These are phyloP conservation scores for Sicyos baderoa DNA, from an alignment of 306 rosid species.

Conservation along the genomic window DNA sequence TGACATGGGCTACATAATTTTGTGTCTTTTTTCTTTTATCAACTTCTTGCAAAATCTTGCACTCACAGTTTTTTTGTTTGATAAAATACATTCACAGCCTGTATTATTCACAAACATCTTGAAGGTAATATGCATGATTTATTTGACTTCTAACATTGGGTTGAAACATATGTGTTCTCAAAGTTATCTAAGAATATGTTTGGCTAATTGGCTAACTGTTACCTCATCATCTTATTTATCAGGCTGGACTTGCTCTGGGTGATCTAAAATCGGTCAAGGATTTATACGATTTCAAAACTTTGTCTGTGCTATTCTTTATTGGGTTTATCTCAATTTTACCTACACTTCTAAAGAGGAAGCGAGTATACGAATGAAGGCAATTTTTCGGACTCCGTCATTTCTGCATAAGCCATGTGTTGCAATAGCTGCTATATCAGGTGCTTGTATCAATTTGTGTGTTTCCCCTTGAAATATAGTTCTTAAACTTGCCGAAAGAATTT, in stretches of 20 bases:
- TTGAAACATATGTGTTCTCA: neutral
- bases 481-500: too few relatives aligned
- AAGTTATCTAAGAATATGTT: neutral
- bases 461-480: too few relatives aligned
- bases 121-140: neutral
- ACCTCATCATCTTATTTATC: constrained; percentile 17
- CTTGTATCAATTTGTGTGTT: neutral
- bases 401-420: constrained; percentile 7
- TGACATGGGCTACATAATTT: too few relatives aligned
- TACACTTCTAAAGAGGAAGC: constrained; percentile 79
- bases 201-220: neutral
- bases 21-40: neutral
- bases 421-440: constrained; percentile 18
- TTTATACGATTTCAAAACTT: constrained; percentile 79
- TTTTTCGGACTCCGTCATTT: constrained; percentile 5
- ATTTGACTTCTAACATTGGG: neutral
- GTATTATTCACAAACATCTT: neutral
- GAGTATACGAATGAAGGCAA: constrained; percentile 67
- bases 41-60: neutral
- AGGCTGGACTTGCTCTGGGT: constrained; percentile 99
- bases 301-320: constrained; percentile 82
- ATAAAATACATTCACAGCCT: too few relatives aligned
- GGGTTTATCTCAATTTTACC: constrained; percentile 75
- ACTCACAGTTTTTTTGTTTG: neutral
- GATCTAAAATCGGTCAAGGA: constrained; percentile 92